Conservation (phyloP, 2,329 filamentous ascomycete species). For the Fonsecaea pedrosoi region DNA sequence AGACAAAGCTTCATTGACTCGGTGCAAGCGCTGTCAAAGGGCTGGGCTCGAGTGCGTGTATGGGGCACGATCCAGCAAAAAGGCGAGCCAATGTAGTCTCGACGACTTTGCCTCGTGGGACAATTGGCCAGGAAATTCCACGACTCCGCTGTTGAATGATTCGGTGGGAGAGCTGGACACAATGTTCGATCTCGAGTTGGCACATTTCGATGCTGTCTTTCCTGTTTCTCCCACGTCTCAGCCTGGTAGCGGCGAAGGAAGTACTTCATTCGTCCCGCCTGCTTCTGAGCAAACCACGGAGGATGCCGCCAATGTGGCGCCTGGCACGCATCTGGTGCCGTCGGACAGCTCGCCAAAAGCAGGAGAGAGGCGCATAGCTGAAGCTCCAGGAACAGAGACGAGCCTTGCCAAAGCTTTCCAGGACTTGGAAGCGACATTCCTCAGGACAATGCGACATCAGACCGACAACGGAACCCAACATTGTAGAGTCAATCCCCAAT, state of each 20-base stretch:
- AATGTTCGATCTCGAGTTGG: constrained; percentile 12
- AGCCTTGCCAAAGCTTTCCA: not conserved
- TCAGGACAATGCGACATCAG: not conserved
- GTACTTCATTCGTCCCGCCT: not conserved
- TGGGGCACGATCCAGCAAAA: constrained; percentile 11
- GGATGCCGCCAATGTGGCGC: not conserved
- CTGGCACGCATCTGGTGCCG: not conserved
- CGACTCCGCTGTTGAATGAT: constrained; percentile 11
- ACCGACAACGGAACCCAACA: not conserved
- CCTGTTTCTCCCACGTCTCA: not conserved
- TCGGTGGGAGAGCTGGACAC: constrained; percentile 16
- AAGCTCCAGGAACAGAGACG: not conserved
- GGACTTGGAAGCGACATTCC: not conserved
- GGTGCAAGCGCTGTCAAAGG: not conserved
- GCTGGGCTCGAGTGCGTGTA: constrained; percentile 9
- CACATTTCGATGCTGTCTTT: constrained; percentile 10
- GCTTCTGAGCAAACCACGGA: not conserved
- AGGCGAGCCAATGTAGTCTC: constrained; percentile 14
- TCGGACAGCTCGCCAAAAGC: not conserved
- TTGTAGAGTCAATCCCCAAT: not conserved
- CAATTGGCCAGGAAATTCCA: not conserved
- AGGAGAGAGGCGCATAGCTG: not conserved
- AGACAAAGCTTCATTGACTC: constrained; percentile 4
- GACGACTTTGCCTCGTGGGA: constrained; percentile 10
- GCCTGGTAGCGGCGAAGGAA: not conserved